Percentiles rank a stretch among this genome's conserved stretches.
These are phyloP conservation scores for Annona squamosa DNA, from an alignment of 164 flowering plant species.

Conservation along the genomic window DNA sequence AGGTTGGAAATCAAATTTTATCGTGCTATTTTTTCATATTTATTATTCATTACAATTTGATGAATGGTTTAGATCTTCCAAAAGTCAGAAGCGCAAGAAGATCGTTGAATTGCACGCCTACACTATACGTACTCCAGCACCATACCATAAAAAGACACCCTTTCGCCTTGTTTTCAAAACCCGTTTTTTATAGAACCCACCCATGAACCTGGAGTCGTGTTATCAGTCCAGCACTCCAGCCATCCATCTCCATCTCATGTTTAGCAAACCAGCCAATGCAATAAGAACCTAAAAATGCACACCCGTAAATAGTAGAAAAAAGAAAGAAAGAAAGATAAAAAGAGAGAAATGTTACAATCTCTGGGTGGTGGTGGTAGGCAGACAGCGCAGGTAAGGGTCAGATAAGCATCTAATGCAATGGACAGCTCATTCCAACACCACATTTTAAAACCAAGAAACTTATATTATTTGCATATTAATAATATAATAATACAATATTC, in stretches of 20 bases:
- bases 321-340: background rate
- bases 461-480: background rate
- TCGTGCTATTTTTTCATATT: no score
- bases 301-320: background rate
- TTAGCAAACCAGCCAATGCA: no score
- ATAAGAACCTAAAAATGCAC: background rate
- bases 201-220: background rate
- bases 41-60: no score
- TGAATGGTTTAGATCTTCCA: background rate
- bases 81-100: background rate
- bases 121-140: background rate
- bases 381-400: conserved; percentile 22
- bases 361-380: background rate
- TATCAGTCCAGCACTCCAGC: no score
- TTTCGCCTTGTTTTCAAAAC: background rate
- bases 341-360: background rate
- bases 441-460: background rate
- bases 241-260: no score
- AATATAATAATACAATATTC: conserved; percentile 9
- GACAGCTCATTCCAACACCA: conserved; percentile 27
- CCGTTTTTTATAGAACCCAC: background rate
- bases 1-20: no score
- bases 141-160: background rate
- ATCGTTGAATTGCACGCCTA: background rate
- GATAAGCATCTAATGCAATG: conserved; percentile 24